phyloP scores from a whole-genome alignment of 2,329 filamentous ascomycete genomes.

The Alternaria infectoria region DNA sequence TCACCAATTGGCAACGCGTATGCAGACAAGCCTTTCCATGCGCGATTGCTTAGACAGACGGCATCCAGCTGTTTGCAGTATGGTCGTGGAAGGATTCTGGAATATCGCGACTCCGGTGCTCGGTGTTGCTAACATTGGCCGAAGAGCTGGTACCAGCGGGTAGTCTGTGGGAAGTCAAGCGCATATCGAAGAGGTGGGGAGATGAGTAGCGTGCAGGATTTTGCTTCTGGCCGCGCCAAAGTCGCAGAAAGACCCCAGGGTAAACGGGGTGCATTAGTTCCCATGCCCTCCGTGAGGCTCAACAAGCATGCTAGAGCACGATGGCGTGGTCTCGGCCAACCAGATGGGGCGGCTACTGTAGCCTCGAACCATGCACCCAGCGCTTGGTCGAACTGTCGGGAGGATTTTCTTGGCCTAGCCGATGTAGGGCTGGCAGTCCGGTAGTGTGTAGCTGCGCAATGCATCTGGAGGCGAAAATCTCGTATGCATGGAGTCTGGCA shows the following conservation, averaged over 20 bases:
- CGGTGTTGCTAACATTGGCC: neutral
- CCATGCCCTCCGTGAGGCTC: slow-evolving; percentile 30
- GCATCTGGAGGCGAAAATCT: slow-evolving; percentile 6
- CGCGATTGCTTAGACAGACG: neutral
- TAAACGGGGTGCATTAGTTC: slow-evolving; percentile 36
- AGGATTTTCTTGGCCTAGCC: slow-evolving; percentile 21
- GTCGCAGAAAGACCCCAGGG: slow-evolving; percentile 13
- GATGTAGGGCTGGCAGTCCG: neutral
- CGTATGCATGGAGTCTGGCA: slow-evolving; percentile 1
- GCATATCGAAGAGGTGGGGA: slow-evolving; percentile 11
- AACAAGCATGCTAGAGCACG: slow-evolving; percentile 31
- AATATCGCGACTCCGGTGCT: slow-evolving; percentile 12
- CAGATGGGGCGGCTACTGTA: slow-evolving; percentile 7
- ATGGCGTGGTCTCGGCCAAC: slow-evolving; percentile 23
- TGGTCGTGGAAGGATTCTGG: slow-evolving; percentile 22
- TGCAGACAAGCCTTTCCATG: neutral
- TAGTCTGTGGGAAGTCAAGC: slow-evolving; percentile 13
- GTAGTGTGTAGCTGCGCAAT: slow-evolving; percentile 1
- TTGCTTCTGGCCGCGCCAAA: slow-evolving; percentile 32
- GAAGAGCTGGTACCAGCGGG: slow-evolving; percentile 8
- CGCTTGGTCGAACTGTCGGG: slow-evolving; percentile 34
- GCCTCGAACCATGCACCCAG: slow-evolving; percentile 2
- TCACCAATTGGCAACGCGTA: neutral
- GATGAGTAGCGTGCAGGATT: slow-evolving; percentile 20
- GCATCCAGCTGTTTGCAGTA: slow-evolving; percentile 2